A percentile compares a stretch with the other conserved stretches of the same genome.
These are phyloP conservation scores for Poterioochromonas sp. DNA, from an alignment of 352 stramenopile species.

Conservation along the genomic window DNA sequence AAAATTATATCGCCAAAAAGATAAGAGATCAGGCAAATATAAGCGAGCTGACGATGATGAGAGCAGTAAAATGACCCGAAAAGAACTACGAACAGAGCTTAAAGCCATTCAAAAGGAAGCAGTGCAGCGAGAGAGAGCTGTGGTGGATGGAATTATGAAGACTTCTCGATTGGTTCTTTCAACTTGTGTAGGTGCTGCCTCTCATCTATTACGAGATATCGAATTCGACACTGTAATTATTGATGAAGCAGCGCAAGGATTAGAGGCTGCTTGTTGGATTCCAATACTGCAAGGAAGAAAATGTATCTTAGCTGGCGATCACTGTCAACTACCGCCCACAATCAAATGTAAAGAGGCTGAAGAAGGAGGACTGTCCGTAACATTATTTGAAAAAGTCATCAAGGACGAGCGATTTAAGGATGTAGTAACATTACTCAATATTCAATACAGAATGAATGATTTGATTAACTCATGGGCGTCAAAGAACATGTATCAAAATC, in stretches of 20 bases:
- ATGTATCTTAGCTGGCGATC: constrained; percentile 74
- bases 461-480: constrained; percentile 89
- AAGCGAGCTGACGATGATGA: background rate
- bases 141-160: constrained; percentile 77
- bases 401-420: constrained; percentile 40
- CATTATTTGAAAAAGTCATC: constrained; percentile 91
- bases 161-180: constrained; percentile 85
- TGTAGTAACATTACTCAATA: constrained; percentile 65
- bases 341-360: constrained; percentile 75
- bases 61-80: background rate
- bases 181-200: constrained; percentile 87
- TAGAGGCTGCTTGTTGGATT: constrained; percentile 94
- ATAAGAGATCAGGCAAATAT: background rate
- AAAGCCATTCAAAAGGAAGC: constrained; percentile 88
- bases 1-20: background rate
- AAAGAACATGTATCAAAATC: constrained; percentile 80
- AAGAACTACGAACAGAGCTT: constrained; percentile 60
- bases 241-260: constrained; percentile 88
- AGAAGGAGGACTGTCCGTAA: constrained; percentile 70
- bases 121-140: constrained; percentile 74
- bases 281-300: constrained; percentile 59
- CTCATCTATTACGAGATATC: constrained; percentile 67
- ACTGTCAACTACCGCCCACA: constrained; percentile 91
- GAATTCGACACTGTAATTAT: constrained; percentile 91
- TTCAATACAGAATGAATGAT: constrained; percentile 94